Conservation (phyloP, 2,329 filamentous ascomycete species). For the Coniochaeta ligniaria region DNA sequence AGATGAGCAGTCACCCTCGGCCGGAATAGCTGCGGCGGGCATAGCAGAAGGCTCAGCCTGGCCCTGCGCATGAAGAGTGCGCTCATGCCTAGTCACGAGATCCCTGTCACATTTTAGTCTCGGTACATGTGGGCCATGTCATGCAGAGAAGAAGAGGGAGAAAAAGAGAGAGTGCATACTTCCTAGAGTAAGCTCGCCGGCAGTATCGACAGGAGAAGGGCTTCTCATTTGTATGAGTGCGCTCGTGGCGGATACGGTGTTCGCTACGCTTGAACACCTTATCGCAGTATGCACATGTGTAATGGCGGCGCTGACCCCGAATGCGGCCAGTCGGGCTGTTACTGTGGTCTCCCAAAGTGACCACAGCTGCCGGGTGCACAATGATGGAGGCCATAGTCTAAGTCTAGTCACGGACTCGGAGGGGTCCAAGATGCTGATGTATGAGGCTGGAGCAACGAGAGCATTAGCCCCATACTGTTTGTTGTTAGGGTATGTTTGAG, state of each 20-base stretch:
- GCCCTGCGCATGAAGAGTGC: background rate
- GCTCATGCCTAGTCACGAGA: background rate
- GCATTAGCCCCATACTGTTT: background rate
- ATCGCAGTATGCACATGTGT: background rate
- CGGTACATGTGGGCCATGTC: too few relatives aligned
- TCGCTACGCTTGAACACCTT: constrained; percentile 1
- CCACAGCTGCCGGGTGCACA: background rate
- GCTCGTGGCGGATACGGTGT: background rate
- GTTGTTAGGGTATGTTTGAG: too few relatives aligned
- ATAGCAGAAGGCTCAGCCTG: background rate
- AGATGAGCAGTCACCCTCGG: background rate
- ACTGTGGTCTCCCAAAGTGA: background rate
- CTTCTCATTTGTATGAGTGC: background rate
- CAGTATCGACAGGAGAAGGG: constrained; percentile 1
- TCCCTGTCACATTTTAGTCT: background rate
- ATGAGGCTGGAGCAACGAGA: background rate
- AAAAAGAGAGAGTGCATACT: background rate
- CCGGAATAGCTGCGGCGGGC: background rate
- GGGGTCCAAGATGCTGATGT: background rate
- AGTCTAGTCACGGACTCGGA: too few relatives aligned
- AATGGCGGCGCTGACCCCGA: background rate
- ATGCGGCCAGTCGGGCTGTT: background rate
- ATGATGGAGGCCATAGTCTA: background rate
- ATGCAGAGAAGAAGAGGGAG: too few relatives aligned
- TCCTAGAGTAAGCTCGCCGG: background rate